phyloP scores from a whole-genome alignment of 768 basidiomycete species.

The Leccinum ochraceum region DNA sequence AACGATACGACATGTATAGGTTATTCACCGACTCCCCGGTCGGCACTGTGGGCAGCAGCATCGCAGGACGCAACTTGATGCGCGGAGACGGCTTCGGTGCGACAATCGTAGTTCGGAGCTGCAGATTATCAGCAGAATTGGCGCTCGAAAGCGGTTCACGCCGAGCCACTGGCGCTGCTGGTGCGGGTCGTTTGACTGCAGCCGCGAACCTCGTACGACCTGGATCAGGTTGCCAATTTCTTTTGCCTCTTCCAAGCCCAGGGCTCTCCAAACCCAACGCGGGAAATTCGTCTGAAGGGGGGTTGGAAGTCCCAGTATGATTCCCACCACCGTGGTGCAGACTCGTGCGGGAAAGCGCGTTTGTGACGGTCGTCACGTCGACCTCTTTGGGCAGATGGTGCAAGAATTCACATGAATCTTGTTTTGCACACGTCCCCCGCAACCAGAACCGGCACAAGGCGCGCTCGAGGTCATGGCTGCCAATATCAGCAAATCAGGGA shows the following conservation, averaged over 20 bases:
- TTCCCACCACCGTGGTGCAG: constrained; percentile 46
- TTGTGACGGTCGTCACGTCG: constrained; percentile 69
- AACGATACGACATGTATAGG: constrained; percentile 88
- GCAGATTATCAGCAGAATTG: constrained; percentile 56
- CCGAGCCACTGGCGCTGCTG: constrained; percentile 31
- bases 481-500: constrained; percentile 18
- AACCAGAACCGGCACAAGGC: constrained; percentile 98
- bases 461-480: constrained; percentile 91
- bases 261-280: constrained; percentile 52
- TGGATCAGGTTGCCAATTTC: constrained; percentile 65
- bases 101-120: constrained; percentile 68
- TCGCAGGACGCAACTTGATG: constrained; percentile 78
- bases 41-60: constrained; percentile 82
- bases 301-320: constrained; percentile 35
- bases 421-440: constrained; percentile 94
- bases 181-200: constrained; percentile 73
- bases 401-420: constrained; percentile 94
- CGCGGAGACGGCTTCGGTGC: constrained; percentile 84
- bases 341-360: constrained; percentile 66
- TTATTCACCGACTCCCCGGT: constrained; percentile 80
- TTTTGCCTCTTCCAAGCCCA: constrained; percentile 40
- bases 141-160: constrained; percentile 46
- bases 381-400: constrained; percentile 88
- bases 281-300: constrained; percentile 66
- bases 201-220: constrained; percentile 87